phyloP scores from a whole-genome alignment of 495 filamentous ascomycete genomes.

The Aspergillus bridgeri region DNA sequence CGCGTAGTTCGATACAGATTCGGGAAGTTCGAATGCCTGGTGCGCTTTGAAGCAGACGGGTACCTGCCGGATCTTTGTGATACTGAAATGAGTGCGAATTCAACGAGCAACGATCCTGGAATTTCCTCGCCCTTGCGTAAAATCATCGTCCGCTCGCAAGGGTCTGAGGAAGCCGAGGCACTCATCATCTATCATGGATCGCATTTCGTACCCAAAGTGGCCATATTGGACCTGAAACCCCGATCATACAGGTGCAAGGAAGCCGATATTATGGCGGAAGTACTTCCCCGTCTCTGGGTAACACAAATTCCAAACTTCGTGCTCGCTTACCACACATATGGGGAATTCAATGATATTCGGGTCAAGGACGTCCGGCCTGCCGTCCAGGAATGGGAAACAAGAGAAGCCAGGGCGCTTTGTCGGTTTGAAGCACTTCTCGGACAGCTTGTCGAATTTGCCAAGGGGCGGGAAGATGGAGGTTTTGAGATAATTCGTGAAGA shows the following conservation, averaged over 20 bases:
- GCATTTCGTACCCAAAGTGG: constrained; percentile 32
- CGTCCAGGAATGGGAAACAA: constrained; percentile 51
- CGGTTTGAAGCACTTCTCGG: constrained; percentile 41
- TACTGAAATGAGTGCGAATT: no score
- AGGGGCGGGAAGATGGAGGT: constrained; percentile 25
- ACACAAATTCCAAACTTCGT: constrained; percentile 59
- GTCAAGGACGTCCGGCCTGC: constrained; percentile 42
- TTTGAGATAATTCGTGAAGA: constrained; percentile 41
- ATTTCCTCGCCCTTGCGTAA: neutral
- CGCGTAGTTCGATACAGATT: constrained; percentile 59
- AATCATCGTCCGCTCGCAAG: neutral
- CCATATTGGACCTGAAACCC: constrained; percentile 66
- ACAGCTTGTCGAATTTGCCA: constrained; percentile 41
- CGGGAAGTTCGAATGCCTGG: constrained; percentile 46
- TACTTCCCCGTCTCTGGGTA: constrained; percentile 58
- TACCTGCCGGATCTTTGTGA: constrained; percentile 38
- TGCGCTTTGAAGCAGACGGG: constrained; percentile 64
- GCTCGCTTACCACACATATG: constrained; percentile 53
- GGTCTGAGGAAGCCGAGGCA: neutral
- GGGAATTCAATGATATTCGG: constrained; percentile 51
- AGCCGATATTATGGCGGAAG: constrained; percentile 38
- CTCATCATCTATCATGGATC: constrained; percentile 12
- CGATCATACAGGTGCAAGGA: constrained; percentile 38
- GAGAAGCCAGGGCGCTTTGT: constrained; percentile 37
- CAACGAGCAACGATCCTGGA: neutral